Percentiles rank a stretch among this genome's conserved stretches.
phyloP scores from a whole-genome alignment of 768 basidiomycete species.

The Lactarius indigo region DNA sequence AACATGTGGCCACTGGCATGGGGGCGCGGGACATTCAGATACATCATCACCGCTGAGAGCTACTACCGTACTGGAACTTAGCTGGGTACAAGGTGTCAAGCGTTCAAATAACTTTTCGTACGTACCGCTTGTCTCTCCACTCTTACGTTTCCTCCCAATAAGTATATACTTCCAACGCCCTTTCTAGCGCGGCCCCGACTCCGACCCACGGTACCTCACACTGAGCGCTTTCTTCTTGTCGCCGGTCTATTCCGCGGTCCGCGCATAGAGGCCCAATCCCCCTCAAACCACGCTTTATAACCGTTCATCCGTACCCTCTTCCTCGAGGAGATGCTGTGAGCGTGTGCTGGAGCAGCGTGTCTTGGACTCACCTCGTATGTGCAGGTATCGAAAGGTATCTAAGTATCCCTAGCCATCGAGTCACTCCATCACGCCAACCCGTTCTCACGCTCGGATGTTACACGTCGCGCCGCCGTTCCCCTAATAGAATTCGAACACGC shows the following conservation, averaged over 20 bases:
- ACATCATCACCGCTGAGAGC: neutral
- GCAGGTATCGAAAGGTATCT: neutral
- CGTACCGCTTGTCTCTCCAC: neutral
- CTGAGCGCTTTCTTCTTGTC: neutral
- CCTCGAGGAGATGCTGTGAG: neutral
- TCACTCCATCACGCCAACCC: neutral
- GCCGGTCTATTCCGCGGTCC: conserved; percentile 14
- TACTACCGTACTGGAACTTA: neutral
- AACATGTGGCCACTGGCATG: too few relatives aligned
- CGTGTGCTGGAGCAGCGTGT: neutral
- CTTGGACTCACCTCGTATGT: neutral
- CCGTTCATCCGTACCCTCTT: neutral
- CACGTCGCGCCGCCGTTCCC: conserved; percentile 9
- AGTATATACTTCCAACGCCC: neutral
- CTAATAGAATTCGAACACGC: conserved; percentile 7
- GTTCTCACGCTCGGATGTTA: conserved; percentile 15
- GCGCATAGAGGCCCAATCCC: neutral
- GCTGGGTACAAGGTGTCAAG: neutral
- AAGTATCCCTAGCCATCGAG: neutral
- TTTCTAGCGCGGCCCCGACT: conserved; percentile 10
- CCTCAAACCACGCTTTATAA: neutral
- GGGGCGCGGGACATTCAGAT: neutral
- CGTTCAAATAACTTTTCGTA: neutral
- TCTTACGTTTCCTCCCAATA: conserved; percentile 12
- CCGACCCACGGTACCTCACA: conserved; percentile 8